A percentile compares a stretch with the other conserved stretches of the same genome.
phyloP scores from a whole-genome alignment of 2,329 filamentous ascomycete species.

The Claviceps fusiformis region DNA sequence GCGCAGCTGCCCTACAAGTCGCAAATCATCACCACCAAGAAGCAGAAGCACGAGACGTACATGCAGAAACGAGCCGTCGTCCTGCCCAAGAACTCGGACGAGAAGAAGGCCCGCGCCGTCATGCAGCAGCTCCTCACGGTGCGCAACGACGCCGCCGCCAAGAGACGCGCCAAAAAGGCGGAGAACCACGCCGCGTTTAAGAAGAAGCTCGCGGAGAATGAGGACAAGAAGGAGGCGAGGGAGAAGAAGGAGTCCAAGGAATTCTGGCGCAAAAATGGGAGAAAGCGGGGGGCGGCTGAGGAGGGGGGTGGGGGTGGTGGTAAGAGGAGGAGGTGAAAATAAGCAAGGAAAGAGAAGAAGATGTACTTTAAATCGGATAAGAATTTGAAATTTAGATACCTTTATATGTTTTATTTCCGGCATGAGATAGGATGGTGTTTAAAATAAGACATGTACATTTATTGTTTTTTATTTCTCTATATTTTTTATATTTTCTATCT shows the following conservation, averaged over 20 bases:
- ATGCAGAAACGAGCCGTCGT: conserved; percentile 94
- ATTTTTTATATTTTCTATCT: too few species aligned
- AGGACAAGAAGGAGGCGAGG: conserved; percentile 72
- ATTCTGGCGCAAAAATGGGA: conserved; percentile 84
- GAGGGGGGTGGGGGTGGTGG: conserved; percentile 25
- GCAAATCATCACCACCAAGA: conserved; percentile 71
- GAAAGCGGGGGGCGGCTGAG: conserved; percentile 40
- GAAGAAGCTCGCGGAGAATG: conserved; percentile 67
- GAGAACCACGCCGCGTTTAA: conserved; percentile 68
- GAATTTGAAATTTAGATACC: neutral
- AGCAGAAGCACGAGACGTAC: conserved; percentile 72
- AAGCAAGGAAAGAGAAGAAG: neutral
- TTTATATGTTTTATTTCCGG: neutral
- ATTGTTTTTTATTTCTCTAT: too few species aligned
- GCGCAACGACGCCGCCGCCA: conserved; percentile 79
- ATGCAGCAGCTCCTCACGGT: conserved; percentile 89
- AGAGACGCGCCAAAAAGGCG: conserved; percentile 74
- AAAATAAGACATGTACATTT: too few species aligned
- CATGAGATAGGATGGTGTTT: too few species aligned
- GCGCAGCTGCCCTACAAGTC: conserved; percentile 83
- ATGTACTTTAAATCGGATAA: too few species aligned
- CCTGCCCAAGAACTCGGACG: conserved; percentile 62
- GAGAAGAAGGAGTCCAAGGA: conserved; percentile 90
- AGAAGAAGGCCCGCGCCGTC: conserved; percentile 75
- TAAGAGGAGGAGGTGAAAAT: conserved; percentile 19